Evolutionary conservation across 2,329 filamentous ascomycete genomes (phyloP).

Genomic region (Colletotrichum sp.): DNA sequence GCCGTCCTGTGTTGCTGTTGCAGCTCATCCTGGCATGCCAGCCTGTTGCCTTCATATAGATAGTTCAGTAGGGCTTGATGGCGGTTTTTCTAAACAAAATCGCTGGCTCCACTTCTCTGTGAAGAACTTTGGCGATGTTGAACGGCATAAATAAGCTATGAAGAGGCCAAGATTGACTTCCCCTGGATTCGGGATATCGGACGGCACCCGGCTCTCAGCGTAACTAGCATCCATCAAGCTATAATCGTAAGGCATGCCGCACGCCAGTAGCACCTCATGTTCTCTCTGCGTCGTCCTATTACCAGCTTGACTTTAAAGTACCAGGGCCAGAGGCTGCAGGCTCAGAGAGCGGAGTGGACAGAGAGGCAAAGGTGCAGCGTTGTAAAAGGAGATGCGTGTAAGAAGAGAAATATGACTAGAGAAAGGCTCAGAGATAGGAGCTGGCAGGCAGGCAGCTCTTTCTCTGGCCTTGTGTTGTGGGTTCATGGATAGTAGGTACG

Average conservation of each 20-base stretch:
- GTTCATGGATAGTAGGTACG: not conserved
- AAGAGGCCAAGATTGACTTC: not conserved
- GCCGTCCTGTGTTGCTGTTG: not conserved
- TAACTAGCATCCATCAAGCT: not conserved
- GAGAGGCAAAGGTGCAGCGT: not conserved
- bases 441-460: too few relatives aligned
- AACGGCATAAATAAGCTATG: not conserved
- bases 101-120: not conserved
- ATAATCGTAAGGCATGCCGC: not conserved
- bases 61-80: not conserved
- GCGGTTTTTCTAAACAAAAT: not conserved
- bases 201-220: not conserved
- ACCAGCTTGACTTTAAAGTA: not conserved
- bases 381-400: not conserved
- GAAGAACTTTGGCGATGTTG: not conserved
- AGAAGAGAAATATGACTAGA: not conserved
- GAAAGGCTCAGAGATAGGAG: rapidly evolving
- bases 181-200: not conserved
- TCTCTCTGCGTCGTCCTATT: not conserved
- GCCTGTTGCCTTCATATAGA: rapidly evolving
- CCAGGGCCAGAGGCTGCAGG: not conserved
- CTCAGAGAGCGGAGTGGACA: not conserved
- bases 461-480: rapidly evolving
- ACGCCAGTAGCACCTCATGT: not conserved
- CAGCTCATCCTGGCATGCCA: not conserved